Conservation (phyloP, 768 basidiomycete genomes). For the Galerina marginata region DNA sequence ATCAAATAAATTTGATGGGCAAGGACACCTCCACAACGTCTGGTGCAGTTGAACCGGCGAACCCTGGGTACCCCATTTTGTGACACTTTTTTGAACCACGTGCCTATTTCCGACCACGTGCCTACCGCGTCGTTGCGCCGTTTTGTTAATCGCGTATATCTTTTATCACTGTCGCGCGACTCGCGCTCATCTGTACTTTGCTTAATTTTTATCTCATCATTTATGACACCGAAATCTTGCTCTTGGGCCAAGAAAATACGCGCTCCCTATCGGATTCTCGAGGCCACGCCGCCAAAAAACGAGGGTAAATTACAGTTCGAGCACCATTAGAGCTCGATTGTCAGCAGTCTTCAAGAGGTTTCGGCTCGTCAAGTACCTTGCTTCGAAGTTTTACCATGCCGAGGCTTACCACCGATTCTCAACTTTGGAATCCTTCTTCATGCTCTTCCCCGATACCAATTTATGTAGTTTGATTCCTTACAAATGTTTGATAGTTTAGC, state of each 20-base stretch:
- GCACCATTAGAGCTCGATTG: neutral
- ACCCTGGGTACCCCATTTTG: conserved; percentile 15
- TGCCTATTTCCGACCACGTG: conserved; percentile 8
- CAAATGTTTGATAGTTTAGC: too few relatives aligned
- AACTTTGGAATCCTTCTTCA: too few relatives aligned
- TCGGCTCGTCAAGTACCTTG: too few relatives aligned
- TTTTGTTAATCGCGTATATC: too few relatives aligned
- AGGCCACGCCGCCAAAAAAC: neutral
- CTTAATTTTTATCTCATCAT: neutral
- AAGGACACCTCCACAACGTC: conserved; percentile 21
- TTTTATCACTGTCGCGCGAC: neutral
- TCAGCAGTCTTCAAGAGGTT: neutral
- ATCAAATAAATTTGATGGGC: conserved; percentile 4
- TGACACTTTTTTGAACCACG: conserved; percentile 10
- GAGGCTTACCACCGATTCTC: too few relatives aligned
- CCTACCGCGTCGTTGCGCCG: neutral
- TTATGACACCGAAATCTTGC: neutral
- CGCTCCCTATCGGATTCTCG: conserved; percentile 1
- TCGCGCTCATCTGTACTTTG: conserved; percentile 16
- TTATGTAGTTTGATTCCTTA: too few relatives aligned
- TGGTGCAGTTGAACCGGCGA: conserved; percentile 22
- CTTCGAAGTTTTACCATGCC: too few relatives aligned
- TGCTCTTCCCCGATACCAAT: too few relatives aligned
- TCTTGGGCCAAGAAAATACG: neutral
- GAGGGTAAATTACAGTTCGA: conserved; percentile 2